Percentiles rank a stretch among this genome's conserved stretches.
phyloP scores from a whole-genome alignment of 148 eudicot species.

The Polygonum maritimum region DNA sequence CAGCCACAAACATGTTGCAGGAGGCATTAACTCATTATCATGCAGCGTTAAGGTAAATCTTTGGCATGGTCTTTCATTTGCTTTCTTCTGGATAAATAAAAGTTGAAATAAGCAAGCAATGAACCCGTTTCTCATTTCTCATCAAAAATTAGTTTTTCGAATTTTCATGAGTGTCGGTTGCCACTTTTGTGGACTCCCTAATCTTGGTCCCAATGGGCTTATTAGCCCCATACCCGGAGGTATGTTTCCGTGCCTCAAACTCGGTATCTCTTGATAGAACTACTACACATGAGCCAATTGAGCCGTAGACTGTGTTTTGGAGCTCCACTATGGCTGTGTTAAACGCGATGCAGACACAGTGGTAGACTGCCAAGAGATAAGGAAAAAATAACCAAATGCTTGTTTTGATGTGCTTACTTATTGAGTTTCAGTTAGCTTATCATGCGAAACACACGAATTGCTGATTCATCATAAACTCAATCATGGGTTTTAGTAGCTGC shows the following conservation, averaged over 20 bases:
- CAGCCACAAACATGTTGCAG: conserved; percentile 89
- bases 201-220: too few relatives aligned
- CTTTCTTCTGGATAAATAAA: not conserved
- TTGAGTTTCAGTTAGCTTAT: not conserved
- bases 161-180: not conserved
- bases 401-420: not conserved
- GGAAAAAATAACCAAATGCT: not conserved
- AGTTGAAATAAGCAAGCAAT: not conserved
- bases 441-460: not conserved
- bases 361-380: too few relatives aligned
- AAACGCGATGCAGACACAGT: too few relatives aligned
- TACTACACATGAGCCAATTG: too few relatives aligned
- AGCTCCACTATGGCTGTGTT: not conserved
- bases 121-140: not conserved
- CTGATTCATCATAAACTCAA: not conserved
- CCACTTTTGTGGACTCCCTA: too few relatives aligned
- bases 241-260: too few relatives aligned
- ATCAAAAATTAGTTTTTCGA: not conserved
- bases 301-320: not conserved
- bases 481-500: not conserved
- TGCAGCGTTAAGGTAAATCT: conserved; percentile 73
- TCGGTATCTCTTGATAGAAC: too few relatives aligned
- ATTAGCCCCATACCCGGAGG: too few relatives aligned
- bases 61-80: not conserved
- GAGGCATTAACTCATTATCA: conserved; percentile 91